phyloP scores from a whole-genome alignment of 108 stramenopile species.

The Schizochytrium sp. region DNA sequence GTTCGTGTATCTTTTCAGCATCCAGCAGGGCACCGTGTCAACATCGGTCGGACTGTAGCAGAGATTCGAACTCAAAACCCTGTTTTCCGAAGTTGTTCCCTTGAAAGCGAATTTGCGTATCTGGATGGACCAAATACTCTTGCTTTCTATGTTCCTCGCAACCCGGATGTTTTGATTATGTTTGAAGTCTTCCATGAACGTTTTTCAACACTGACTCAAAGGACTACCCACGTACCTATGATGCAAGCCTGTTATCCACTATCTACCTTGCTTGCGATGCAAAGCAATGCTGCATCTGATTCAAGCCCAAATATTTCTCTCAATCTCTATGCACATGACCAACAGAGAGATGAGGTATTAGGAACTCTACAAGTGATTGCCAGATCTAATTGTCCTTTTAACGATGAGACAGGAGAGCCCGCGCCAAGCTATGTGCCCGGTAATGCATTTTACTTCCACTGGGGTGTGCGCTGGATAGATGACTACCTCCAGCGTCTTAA shows the following conservation, averaged over 20 bases:
- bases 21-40: constrained; percentile 28
- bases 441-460: not conserved
- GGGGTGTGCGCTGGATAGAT: constrained; percentile 17
- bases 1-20: constrained; percentile 46
- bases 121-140: not conserved
- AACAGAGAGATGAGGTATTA: not conserved
- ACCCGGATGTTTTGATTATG: not conserved
- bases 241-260: constrained; percentile 2
- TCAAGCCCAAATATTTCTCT: not conserved
- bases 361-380: not conserved
- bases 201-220: not conserved
- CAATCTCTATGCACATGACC: not conserved
- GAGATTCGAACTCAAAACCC: constrained; percentile 16
- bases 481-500: not conserved
- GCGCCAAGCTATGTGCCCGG: not conserved
- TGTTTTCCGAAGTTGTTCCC: not conserved
- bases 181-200: constrained; percentile 44
- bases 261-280: not conserved
- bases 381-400: not conserved
- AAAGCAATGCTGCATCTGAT: not conserved
- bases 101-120: not conserved
- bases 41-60: not conserved
- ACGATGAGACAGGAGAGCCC: not conserved
- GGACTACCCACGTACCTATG: not conserved
- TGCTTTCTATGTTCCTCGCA: not conserved